These are phyloP conservation scores for Carex pumila DNA, from an alignment of 176 grass and related monocot genomes.

Conservation along the genomic window DNA sequence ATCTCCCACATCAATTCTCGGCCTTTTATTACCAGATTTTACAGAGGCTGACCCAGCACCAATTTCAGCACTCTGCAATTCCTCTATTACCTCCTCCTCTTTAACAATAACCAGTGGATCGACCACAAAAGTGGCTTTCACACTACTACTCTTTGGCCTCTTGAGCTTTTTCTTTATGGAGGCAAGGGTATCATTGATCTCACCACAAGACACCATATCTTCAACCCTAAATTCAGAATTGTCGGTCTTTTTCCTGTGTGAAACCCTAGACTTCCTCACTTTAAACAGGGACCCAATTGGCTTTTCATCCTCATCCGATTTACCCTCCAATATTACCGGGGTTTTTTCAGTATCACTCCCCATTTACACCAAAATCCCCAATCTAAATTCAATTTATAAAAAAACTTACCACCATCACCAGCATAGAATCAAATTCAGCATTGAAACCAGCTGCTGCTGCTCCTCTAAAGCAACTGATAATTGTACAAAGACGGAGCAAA, in stretches of 20 bases:
- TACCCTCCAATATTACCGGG: conserved; percentile 13
- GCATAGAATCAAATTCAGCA: not conserved
- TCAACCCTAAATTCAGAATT: conserved; percentile 19
- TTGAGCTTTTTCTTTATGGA: conserved; percentile 79
- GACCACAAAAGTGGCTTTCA: conserved; percentile 22
- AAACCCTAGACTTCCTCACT: conserved; percentile 29
- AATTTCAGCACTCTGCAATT: conserved; percentile 25
- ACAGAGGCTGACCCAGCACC: conserved; percentile 9
- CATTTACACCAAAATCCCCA: conserved; percentile 15
- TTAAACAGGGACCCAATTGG: conserved; percentile 44
- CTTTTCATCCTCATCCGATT: conserved; percentile 41
- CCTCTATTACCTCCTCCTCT: conserved; percentile 22
- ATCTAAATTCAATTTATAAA: conserved; percentile 4
- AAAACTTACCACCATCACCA: not conserved
- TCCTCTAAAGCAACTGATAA: not conserved
- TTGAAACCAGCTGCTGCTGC: not conserved
- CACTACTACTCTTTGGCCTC: conserved; percentile 51
- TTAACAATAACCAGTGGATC: conserved; percentile 7
- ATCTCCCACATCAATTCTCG: conserved; percentile 11
- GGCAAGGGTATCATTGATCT: conserved; percentile 90
- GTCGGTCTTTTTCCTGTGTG: conserved; percentile 10
- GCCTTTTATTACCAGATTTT: conserved; percentile 22
- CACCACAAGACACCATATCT: conserved; percentile 18
- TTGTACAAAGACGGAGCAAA: not conserved
- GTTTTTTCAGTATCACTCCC: conserved; percentile 19